Base-by-base conservation (phyloP, 1,284 basidiomycete species). In the Leucoagaricus sp. region DNA sequence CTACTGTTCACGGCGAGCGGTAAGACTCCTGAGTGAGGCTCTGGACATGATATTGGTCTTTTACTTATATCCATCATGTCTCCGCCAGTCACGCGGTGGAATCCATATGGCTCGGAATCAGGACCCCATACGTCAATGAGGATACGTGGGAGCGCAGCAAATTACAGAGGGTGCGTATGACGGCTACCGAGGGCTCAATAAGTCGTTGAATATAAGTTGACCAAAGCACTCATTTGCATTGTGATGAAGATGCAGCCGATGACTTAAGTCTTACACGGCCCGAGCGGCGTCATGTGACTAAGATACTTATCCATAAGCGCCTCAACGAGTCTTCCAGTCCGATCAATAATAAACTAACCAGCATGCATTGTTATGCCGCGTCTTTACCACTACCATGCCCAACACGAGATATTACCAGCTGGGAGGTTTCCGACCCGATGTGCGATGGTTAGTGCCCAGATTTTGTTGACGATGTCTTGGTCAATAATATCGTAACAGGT, bases 371-470 rank as follows among this genome's bases (percentile, higher is more conserved):
- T n/a, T n/a, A n/a, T n/a, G n/a, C 38, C 17, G n/a, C 38, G n/a
- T 13, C 25, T n/a, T n/a, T 15, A 45, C 44, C 7, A 26, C 13
- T 12, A 45, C 19, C 33, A 40, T 31, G 45, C 2, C 52, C 13
- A 29, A 12, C 25, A 48, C 48, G 1, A 57, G 33, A 23, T 70
- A 66, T 42, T 68, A 64, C 34, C 67, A 70, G 49, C 48, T 70
- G 33, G 67, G 67, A 29, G 70, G 70, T 0, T 66, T 62, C 56
- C 53, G 46, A 9, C 56, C 69, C 10, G 63, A 69, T 10, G 60
- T 72, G 25, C 55, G 60, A 42, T 70, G 65, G 69, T 67, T 55
- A 47, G 49, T 23, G 23, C n/a, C n/a, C n/a, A 38, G 15, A 38
- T 34, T 42, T 26, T 36, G 19, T 25, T 26, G 13, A 2, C 4